Conservation (phyloP, 805 yeast genomes). For the Metschnikowia arizonensis region DNA sequence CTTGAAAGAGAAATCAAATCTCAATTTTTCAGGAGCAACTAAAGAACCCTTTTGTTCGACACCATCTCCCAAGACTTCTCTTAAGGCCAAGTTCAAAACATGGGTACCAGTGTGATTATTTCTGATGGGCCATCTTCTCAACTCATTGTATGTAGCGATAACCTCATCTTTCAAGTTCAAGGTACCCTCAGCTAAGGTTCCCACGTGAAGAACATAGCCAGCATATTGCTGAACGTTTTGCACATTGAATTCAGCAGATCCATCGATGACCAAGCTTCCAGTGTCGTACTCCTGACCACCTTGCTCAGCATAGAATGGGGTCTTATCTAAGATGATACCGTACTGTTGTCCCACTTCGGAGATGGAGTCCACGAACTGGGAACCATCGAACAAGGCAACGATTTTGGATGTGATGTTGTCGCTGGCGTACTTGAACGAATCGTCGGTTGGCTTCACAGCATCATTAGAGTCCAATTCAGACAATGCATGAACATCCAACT, state of each 20-base stretch:
- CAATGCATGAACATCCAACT: constrained; percentile 87
- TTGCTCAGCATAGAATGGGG: constrained; percentile 96
- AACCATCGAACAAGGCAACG: constrained; percentile 67
- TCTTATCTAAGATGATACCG: constrained; percentile 82
- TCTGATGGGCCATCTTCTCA: constrained; percentile 93
- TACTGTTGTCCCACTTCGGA: constrained; percentile 43
- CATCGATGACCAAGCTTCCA: constrained; percentile 89
- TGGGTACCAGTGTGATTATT: constrained; percentile 99
- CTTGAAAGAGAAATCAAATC: constrained; percentile 96
- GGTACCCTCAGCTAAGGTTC: constrained; percentile 72
- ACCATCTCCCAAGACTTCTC: constrained; percentile 79
- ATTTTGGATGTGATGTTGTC: constrained; percentile 68
- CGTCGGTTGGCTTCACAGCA: constrained; percentile 75
- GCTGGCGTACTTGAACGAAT: constrained; percentile 67
- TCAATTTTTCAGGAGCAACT: constrained; percentile 89
- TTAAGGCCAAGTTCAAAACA: constrained; percentile 81
- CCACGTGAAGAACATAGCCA: constrained; percentile 95
- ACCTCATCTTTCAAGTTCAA: constrained; percentile 65
- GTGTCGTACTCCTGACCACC: constrained; percentile 99
- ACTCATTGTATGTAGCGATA: constrained; percentile 85
- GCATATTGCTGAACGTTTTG: constrained; percentile 89
- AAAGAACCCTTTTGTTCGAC: constrained; percentile 96
- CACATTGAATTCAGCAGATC: constrained; percentile 80
- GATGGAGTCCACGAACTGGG: constrained; percentile 51
- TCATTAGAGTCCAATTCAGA: constrained; percentile 61